Percentiles rank a stretch among this genome's conserved stretches.
These are phyloP conservation scores for Dendrobium chrysotoxum DNA, from an alignment of 106 monocot genomes.

Conservation along the genomic window DNA sequence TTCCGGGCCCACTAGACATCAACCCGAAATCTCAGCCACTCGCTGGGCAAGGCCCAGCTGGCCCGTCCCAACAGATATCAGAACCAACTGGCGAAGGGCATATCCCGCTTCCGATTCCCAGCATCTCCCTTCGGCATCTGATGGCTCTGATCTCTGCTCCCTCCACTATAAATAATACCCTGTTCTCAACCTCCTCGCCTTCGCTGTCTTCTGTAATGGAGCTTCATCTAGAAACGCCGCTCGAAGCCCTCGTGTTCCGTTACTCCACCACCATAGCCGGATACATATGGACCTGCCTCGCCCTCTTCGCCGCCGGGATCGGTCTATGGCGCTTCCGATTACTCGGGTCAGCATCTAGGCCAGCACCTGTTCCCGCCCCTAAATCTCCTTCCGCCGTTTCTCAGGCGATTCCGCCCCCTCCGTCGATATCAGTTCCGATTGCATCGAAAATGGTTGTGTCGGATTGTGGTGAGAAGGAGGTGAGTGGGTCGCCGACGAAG, in stretches of 20 bases:
- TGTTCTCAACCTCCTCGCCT: neutral
- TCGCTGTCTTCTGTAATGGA: slow-evolving; percentile 17
- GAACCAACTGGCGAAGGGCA: neutral
- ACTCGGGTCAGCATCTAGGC: neutral
- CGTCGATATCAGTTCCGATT: neutral
- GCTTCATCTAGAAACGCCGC: slow-evolving; percentile 23
- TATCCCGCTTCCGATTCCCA: slow-evolving; percentile 14
- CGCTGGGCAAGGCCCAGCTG: neutral
- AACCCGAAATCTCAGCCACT: neutral
- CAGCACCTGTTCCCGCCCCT: neutral
- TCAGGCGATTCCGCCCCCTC: neutral
- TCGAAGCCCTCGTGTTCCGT: slow-evolving; percentile 35
- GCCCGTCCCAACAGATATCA: neutral
- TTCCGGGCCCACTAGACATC: neutral
- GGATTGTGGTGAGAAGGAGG: neutral
- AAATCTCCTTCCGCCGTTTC: neutral
- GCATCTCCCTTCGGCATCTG: slow-evolving; percentile 26
- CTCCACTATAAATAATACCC: slow-evolving; percentile 4
- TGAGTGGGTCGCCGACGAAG: slow-evolving; percentile 5
- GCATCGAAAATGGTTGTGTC: neutral
- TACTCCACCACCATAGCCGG: slow-evolving; percentile 18
- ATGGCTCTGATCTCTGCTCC: slow-evolving; percentile 11
- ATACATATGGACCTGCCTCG: slow-evolving; percentile 18
- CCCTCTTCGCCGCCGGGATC: slow-evolving; percentile 22
- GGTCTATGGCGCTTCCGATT: slow-evolving; percentile 21